Conservation (phyloP, 805 yeast species). For the Candida namnaoensis region DNA sequence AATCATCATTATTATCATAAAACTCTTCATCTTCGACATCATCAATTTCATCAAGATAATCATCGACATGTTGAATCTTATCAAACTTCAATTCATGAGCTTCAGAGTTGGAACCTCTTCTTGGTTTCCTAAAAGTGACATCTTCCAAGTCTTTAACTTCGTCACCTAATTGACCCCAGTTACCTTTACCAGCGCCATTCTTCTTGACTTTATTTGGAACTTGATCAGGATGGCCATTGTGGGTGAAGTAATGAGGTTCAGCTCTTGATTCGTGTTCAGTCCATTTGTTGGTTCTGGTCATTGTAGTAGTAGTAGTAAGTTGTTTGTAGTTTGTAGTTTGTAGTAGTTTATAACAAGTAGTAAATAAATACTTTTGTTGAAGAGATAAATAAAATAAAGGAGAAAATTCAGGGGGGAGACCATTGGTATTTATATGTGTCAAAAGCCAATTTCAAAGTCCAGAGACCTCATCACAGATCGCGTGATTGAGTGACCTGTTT, state of each 20-base stretch:
- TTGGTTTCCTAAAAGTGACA: slow-evolving; percentile 29
- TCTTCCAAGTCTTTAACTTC: slow-evolving; percentile 59
- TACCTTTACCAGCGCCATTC: slow-evolving; percentile 77
- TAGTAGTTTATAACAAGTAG: too few relatives aligned
- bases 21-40: background rate
- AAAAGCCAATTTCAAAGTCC: too few relatives aligned
- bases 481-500: too few relatives aligned
- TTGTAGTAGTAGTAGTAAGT: slow-evolving; percentile 18
- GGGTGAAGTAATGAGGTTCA: slow-evolving; percentile 70
- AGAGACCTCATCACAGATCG: too few relatives aligned
- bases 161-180: slow-evolving; percentile 83
- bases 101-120: slow-evolving; percentile 43
- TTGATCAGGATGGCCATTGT: slow-evolving; percentile 57
- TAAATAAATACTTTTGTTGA: too few relatives aligned
- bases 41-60: background rate
- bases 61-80: slow-evolving; percentile 16
- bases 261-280: slow-evolving; percentile 49
- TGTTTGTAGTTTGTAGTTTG: background rate
- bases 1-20: background rate
- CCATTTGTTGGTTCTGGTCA: slow-evolving; percentile 82
- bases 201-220: slow-evolving; percentile 76
- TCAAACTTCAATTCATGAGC: slow-evolving; percentile 31
- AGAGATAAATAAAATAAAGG: too few relatives aligned
- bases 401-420: too few relatives aligned
- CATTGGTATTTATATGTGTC: too few relatives aligned